phyloP scores from a whole-genome alignment of 1,284 basidiomycete species.

The Thelephora terrestris region DNA sequence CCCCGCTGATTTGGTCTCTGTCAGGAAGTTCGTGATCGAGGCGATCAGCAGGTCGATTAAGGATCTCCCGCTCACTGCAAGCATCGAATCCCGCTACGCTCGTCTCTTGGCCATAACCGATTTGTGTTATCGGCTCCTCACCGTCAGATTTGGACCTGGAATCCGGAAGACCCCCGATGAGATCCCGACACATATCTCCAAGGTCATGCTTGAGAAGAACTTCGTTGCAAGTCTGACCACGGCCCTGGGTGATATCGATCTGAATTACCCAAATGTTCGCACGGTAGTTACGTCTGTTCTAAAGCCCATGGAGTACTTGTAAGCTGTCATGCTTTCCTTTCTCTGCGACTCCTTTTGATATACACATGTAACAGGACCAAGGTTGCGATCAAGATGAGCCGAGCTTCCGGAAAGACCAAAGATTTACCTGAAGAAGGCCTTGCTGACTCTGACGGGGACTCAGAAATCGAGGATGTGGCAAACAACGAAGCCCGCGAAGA shows the following conservation, averaged over 20 bases:
- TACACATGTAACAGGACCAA: conserved; percentile 56
- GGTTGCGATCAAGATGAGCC: conserved; percentile 95
- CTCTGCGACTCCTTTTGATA: conserved; percentile 6
- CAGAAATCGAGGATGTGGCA: conserved; percentile 52
- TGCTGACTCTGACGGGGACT: conserved; percentile 48
- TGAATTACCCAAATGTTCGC: conserved; percentile 91
- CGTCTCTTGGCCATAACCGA: conserved; percentile 84
- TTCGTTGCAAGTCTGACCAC: conserved; percentile 86
- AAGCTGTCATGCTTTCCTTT: conserved; percentile 23
- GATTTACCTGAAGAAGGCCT: conserved; percentile 40
- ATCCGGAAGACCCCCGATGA: conserved; percentile 69
- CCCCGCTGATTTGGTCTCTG: conserved; percentile 67
- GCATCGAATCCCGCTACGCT: conserved; percentile 76
- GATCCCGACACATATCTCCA: conserved; percentile 83
- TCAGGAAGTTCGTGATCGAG: conserved; percentile 88
- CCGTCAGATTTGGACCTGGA: conserved; percentile 56
- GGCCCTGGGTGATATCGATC: conserved; percentile 87
- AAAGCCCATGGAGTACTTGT: conserved; percentile 86
- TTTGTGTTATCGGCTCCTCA: conserved; percentile 81
- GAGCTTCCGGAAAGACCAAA: conserved; percentile 64
- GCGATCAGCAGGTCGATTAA: conserved; percentile 82
- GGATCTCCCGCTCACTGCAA: conserved; percentile 61
- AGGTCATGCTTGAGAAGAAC: conserved; percentile 98
- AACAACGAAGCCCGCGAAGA: conserved; percentile 53
- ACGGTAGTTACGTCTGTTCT: conserved; percentile 80